Evolutionary conservation across 768 basidiomycete species (phyloP).

Genomic region (Lactarius sp.): DNA sequence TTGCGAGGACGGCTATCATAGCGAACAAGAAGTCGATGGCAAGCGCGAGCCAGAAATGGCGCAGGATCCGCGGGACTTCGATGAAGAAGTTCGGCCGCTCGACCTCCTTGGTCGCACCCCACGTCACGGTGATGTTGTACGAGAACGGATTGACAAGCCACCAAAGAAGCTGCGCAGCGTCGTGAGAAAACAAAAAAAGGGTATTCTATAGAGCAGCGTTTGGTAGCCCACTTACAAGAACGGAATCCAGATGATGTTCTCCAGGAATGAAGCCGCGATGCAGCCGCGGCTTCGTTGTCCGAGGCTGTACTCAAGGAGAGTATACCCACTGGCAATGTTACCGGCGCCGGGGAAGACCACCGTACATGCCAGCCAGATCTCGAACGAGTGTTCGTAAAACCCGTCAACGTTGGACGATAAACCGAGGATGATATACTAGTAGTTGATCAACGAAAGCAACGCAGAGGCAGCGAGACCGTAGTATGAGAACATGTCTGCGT

Average conservation of each 20-base stretch:
- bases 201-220: conserved; percentile 8
- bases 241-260: conserved; percentile 61
- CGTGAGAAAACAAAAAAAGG: background rate
- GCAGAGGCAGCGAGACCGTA: conserved; percentile 64
- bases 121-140: conserved; percentile 48
- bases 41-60: conserved; percentile 69
- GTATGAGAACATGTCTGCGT: conserved; percentile 43
- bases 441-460: conserved; percentile 61
- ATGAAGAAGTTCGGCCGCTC: conserved; percentile 87
- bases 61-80: conserved; percentile 79
- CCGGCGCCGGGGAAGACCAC: conserved; percentile 62
- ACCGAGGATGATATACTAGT: conserved; percentile 68
- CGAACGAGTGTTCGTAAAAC: conserved; percentile 66
- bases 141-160: conserved; percentile 54
- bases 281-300: conserved; percentile 52
- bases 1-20: conserved; percentile 54
- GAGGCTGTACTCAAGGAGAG: conserved; percentile 60
- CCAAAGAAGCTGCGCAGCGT: conserved; percentile 37
- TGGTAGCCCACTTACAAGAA: conserved; percentile 59
- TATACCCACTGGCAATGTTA: conserved; percentile 64
- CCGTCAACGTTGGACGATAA: conserved; percentile 57
- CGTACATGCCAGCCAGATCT: conserved; percentile 69
- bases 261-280: conserved; percentile 46
- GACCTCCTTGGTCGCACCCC: conserved; percentile 66
- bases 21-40: conserved; percentile 48